Evolutionary conservation across 2,329 filamentous ascomycete species (phyloP).

Genomic region (Curvularia eragrostidis): DNA sequence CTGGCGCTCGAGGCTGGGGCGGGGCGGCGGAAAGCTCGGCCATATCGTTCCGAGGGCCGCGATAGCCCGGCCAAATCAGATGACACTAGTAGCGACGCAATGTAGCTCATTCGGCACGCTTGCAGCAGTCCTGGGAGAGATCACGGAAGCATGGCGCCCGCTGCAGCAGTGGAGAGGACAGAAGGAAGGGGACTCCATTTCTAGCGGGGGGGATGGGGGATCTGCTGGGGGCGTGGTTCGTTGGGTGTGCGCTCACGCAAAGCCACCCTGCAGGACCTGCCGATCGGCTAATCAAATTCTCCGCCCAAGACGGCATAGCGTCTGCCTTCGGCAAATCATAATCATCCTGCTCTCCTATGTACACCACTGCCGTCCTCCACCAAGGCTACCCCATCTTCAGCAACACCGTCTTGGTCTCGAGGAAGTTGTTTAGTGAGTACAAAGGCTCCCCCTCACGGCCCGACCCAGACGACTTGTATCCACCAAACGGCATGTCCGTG

Average conservation of each 20-base stretch:
- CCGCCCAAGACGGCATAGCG: slow-evolving; percentile 16
- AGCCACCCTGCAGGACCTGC: slow-evolving; percentile 20
- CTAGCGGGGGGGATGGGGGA: slow-evolving; percentile 19
- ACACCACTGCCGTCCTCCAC: neutral
- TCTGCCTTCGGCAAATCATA: slow-evolving; percentile 7
- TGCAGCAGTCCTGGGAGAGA: slow-evolving; percentile 21
- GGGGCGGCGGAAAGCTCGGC: slow-evolving; percentile 33
- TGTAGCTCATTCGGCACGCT: slow-evolving; percentile 30
- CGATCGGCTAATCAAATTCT: slow-evolving; percentile 24
- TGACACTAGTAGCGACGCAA: slow-evolving; percentile 17
- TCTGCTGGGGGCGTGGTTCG: slow-evolving; percentile 13
- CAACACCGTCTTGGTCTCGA: slow-evolving; percentile 45
- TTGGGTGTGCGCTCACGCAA: slow-evolving; percentile 6
- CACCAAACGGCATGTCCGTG: slow-evolving; percentile 52
- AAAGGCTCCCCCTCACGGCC: slow-evolving; percentile 46
- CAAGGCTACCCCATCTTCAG: slow-evolving; percentile 33
- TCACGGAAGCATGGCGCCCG: slow-evolving; percentile 20
- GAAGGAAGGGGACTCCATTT: slow-evolving; percentile 16
- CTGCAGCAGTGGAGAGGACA: slow-evolving; percentile 17
- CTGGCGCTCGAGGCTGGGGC: slow-evolving; percentile 20
- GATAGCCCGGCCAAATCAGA: slow-evolving; percentile 11
- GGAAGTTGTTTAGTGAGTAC: slow-evolving; percentile 43
- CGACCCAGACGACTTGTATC: slow-evolving; percentile 48
- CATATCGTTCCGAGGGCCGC: slow-evolving; percentile 31
- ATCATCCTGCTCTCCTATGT: neutral